Evolutionary conservation across 2,329 filamentous ascomycete genomes (phyloP), one percentile per base, ranked within the genome.

Genomic region (Botryotinia globosa): DNA sequence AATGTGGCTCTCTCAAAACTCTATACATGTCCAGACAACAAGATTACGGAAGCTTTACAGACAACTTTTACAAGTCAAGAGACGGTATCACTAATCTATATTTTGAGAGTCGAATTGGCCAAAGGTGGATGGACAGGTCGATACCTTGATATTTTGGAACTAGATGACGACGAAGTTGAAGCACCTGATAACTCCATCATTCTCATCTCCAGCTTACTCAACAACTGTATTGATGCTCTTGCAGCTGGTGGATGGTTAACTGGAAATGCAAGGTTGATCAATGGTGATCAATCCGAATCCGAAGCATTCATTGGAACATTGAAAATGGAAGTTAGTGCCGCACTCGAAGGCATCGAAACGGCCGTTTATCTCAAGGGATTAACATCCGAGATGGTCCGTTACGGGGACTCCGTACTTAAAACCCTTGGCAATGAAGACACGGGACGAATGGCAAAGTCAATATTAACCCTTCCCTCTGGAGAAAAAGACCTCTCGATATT

Each of bases 41-140:
- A 85, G 1, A 90, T 92, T 59, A 87, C 91, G 64, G 85, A 87
- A 70, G 87, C 88, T 4, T 85, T 95, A 62, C 89, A 91, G 58
- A 84, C 85, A 18, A 87, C 86, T 42, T 87, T 93, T 74, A 86
- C 87, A 65, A 89, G 88, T 4, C 87, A 91, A 75, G 91, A 94
- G 76, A 88, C 92, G 37, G 84, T 93, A 18, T 89, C 90, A 51
- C 85, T 95, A 70, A 90, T 94, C 77, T 88, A 91, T 76, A 85
- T 94, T 9, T 85, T 95, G 44, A 89, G 92, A 72, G 86, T 91
- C 75, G 91, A 94, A 82, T 85, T 95, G 63, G 88, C 90, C 69
- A 88, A 90, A 75, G 92, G 92, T 73, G 90, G 90, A 45, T 95
- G 92, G 92, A 93, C 91, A 0, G 88, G 89, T 29, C 86, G 88